These are phyloP conservation scores for Colletotrichum sp. DNA, from an alignment of 2,329 filamentous ascomycete species.

Conservation along the genomic window DNA sequence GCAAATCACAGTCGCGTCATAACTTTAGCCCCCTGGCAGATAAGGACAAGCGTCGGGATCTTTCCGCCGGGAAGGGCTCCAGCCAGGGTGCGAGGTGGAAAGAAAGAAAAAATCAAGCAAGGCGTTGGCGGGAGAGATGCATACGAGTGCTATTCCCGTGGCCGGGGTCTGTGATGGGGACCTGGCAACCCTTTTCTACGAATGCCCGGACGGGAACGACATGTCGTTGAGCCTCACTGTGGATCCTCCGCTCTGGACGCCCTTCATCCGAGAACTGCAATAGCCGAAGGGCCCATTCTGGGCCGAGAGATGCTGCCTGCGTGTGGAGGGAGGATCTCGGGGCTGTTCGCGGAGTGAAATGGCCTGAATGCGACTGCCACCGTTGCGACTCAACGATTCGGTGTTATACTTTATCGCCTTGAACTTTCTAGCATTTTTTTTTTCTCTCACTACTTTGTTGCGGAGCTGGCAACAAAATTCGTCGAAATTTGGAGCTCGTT, in stretches of 20 bases:
- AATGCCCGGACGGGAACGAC: slow-evolving; percentile 3
- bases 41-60: slow-evolving; percentile 1
- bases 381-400: background rate
- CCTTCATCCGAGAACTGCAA: slow-evolving; percentile 19
- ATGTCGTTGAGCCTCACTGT: slow-evolving; percentile 14
- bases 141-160: background rate
- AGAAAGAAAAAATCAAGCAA: background rate
- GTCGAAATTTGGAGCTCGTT: background rate
- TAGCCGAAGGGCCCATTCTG: slow-evolving; percentile 14
- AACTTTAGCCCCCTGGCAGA: background rate
- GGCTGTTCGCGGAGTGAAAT: slow-evolving; percentile 5
- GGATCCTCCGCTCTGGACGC: slow-evolving; percentile 5
- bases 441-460: background rate
- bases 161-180: background rate
- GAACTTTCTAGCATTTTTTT: background rate
- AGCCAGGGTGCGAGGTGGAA: background rate
- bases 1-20: slow-evolving; percentile 8
- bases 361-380: slow-evolving; percentile 6
- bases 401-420: background rate
- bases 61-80: background rate
- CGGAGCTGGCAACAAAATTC: background rate
- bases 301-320: background rate
- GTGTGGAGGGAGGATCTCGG: slow-evolving; percentile 5
- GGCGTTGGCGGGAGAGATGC: background rate
- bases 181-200: background rate